These are phyloP conservation scores for Malbranchea cinnamomea DNA, from an alignment of 2,329 filamentous ascomycete genomes.

Conservation along the genomic window DNA sequence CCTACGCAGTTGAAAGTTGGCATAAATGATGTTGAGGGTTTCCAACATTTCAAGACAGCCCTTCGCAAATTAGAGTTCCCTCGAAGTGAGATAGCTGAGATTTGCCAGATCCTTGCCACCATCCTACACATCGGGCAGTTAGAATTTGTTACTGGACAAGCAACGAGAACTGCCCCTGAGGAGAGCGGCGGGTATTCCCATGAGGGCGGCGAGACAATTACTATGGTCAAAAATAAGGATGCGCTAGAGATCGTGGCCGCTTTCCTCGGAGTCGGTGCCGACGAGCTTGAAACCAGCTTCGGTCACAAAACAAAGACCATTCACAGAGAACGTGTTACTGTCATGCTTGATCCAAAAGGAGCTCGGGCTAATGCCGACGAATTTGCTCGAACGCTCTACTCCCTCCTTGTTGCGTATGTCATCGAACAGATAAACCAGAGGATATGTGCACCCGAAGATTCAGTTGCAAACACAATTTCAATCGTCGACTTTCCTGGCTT, in stretches of 20 bases:
- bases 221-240: conserved; percentile 86
- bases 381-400: conserved; percentile 82
- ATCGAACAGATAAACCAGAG: conserved; percentile 86
- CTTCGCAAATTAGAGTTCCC: conserved; percentile 89
- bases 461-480: conserved; percentile 83
- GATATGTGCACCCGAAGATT: conserved; percentile 73
- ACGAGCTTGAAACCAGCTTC: conserved; percentile 72
- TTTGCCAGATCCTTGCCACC: conserved; percentile 83
- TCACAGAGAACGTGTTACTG: conserved; percentile 89
- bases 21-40: conserved; percentile 89
- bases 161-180: conserved; percentile 64
- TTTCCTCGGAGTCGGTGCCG: conserved; percentile 75
- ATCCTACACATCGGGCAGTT: conserved; percentile 97
- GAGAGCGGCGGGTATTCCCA: conserved; percentile 95
- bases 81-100: conserved; percentile 82
- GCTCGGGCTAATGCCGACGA: conserved; percentile 88
- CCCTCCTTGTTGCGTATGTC: conserved; percentile 81
- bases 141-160: conserved; percentile 72
- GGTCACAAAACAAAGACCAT: conserved; percentile 97
- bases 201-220: conserved; percentile 75
- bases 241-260: conserved; percentile 72
- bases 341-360: conserved; percentile 88
- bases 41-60: conserved; percentile 94
- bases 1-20: conserved; percentile 94
- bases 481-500: conserved; percentile 96